Evolutionary conservation across 2,329 filamentous ascomycete species (phyloP).

Genomic region (Diaporthe vaccinii): DNA sequence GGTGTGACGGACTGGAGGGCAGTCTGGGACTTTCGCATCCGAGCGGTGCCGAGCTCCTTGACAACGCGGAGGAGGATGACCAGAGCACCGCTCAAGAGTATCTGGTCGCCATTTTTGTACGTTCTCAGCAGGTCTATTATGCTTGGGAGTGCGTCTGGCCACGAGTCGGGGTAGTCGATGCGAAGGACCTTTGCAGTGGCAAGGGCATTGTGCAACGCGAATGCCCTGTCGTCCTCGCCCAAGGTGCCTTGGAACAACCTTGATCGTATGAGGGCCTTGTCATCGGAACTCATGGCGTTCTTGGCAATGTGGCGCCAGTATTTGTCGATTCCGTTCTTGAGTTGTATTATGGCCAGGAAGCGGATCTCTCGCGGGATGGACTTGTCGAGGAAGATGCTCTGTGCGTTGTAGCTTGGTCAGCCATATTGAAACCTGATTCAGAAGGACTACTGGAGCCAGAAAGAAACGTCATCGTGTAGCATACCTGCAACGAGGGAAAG

Average conservation of each 20-base stretch:
- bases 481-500: slow-evolving; percentile 77
- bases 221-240: slow-evolving; percentile 78
- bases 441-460: background rate
- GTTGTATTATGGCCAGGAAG: slow-evolving; percentile 90
- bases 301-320: slow-evolving; percentile 80
- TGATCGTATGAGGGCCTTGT: slow-evolving; percentile 82
- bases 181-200: slow-evolving; percentile 89
- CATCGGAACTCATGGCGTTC: slow-evolving; percentile 79
- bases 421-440: background rate
- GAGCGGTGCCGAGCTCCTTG: slow-evolving; percentile 89
- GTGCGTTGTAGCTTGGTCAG: background rate
- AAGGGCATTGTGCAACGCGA: slow-evolving; percentile 90
- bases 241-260: slow-evolving; percentile 83
- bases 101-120: slow-evolving; percentile 68
- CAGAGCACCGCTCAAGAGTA: slow-evolving; percentile 79
- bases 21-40: slow-evolving; percentile 80
- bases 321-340: slow-evolving; percentile 97
- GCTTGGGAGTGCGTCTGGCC: slow-evolving; percentile 75
- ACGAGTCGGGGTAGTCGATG: slow-evolving; percentile 90
- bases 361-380: slow-evolving; percentile 82
- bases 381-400: slow-evolving; percentile 85
- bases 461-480: background rate
- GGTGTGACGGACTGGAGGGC: slow-evolving; percentile 84
- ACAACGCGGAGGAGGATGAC: slow-evolving; percentile 86
- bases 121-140: slow-evolving; percentile 75